A percentile compares a stretch with the other conserved stretches of the same genome.
These are phyloP conservation scores for Cercophora sp. DNA, from an alignment of 495 filamentous ascomycete genomes.

Conservation along the genomic window DNA sequence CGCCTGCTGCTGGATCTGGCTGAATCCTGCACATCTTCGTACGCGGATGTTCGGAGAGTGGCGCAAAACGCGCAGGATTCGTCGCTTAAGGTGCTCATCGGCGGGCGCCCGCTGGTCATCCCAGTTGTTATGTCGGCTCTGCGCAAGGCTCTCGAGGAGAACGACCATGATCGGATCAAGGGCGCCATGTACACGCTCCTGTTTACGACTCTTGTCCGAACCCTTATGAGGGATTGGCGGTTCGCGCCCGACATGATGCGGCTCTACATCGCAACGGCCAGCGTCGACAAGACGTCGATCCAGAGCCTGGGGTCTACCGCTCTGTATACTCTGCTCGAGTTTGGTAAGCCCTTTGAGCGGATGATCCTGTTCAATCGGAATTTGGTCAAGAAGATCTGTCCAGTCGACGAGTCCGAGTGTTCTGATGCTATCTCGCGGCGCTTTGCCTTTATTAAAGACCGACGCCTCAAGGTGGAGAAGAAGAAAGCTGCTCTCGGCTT, in stretches of 20 bases:
- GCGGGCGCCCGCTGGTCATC: conserved; percentile 80
- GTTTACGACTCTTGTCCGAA: conserved; percentile 84
- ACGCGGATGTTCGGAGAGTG: conserved; percentile 90
- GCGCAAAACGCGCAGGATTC: conserved; percentile 91
- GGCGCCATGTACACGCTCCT: conserved; percentile 86
- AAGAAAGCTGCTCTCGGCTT: conserved; percentile 77
- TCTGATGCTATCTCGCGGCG: conserved; percentile 60
- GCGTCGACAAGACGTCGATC: conserved; percentile 88
- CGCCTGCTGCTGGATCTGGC: conserved; percentile 81
- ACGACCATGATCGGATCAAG: conserved; percentile 86
- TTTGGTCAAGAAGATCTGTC: conserved; percentile 68
- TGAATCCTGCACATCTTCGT: conserved; percentile 85
- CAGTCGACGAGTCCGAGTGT: conserved; percentile 65
- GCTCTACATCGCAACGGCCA: conserved; percentile 82
- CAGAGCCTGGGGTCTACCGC: conserved; percentile 82
- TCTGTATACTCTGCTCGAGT: conserved; percentile 84
- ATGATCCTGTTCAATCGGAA: conserved; percentile 82
- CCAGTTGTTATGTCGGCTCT: conserved; percentile 76
- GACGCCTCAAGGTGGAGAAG: conserved; percentile 69
- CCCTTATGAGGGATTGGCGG: conserved; percentile 84
- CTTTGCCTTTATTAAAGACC: conserved; percentile 64
- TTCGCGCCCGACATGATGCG: conserved; percentile 82
- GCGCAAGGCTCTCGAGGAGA: conserved; percentile 73
- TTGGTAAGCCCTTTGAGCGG: conserved; percentile 75
- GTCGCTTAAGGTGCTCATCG: conserved; percentile 86